Base-by-base conservation (phyloP, 2,329 filamentous ascomycete species). In the Zasmidium angulare region DNA sequence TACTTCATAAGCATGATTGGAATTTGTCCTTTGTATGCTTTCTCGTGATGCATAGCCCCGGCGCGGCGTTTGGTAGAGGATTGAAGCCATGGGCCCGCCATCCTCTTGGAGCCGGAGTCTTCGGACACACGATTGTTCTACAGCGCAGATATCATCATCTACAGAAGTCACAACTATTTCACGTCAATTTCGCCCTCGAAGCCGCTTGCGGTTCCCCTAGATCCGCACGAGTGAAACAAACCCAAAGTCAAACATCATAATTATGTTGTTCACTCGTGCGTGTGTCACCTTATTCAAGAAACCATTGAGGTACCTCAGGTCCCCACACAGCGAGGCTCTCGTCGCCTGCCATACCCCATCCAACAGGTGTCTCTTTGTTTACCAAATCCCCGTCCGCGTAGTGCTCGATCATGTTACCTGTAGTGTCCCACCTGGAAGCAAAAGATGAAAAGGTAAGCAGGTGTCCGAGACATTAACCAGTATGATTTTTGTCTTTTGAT, bases 381-480 rank as follows among this genome's bases (percentile, higher is more conserved):
- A 89, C 80, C 64, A 88, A 66, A 73, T 90, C 88, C 0, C 88
- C 87, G 70, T 90, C 88, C 17, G 86, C 84, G 66, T 90, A 90
- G 59, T 74, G 72, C 59, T 74, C 72, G 21, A 63, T 47, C 49
- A 59, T 60, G 49, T 61, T 63, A 14, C 53, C 58, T 2, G 48
- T 58, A 1, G 58, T 59, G 26, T 65, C 63, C 68, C 84, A n/a
- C n/a, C n/a, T n/a, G n/a, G n/a, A n/a, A n/a, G n/a, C n/a, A n/a
- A n/a, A n/a, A 86, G n/a, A n/a, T n/a, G n/a, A n/a, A n/a, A n/a
- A n/a, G n/a, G n/a, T n/a, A n/a, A n/a, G n/a, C n/a, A n/a, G n/a
- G n/a, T n/a, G n/a, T n/a, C n/a, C n/a, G n/a, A n/a, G n/a, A n/a
- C n/a, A n/a, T n/a, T n/a, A n/a, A n/a, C n/a, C n/a, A n/a, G n/a